These are phyloP conservation scores for Skeletonema potamos DNA, from an alignment of 108 stramenopile genomes.

Conservation along the genomic window DNA sequence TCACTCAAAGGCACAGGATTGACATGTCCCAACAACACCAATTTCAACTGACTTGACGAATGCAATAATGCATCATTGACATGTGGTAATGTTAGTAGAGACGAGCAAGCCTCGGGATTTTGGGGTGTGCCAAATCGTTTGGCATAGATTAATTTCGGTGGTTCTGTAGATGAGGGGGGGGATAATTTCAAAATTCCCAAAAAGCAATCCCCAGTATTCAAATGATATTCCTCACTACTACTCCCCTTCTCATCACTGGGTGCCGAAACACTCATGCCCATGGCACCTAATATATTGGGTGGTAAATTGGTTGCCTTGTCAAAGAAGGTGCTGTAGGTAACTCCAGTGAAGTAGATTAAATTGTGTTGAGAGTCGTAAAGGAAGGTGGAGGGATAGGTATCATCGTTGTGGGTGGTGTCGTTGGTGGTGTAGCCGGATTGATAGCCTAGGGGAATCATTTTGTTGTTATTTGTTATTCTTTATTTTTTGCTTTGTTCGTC, in stretches of 20 bases:
- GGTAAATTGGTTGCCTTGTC: conserved; percentile 9
- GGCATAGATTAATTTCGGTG: not conserved
- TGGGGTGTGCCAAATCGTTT: conserved; percentile 30
- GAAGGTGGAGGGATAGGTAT: conserved; percentile 39
- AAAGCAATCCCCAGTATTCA: conserved; percentile 30
- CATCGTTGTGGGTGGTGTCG: conserved; percentile 11
- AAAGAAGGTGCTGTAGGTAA: conserved; percentile 36
- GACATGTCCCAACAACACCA: conserved; percentile 40
- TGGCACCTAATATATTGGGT: not conserved
- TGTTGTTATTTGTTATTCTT: not conserved
- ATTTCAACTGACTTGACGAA: conserved; percentile 18
- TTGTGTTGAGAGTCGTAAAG: conserved; percentile 30
- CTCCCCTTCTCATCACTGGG: not conserved
- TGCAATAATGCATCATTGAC: conserved; percentile 32
- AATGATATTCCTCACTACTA: conserved; percentile 11
- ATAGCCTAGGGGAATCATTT: not conserved
- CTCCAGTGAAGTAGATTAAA: conserved; percentile 36
- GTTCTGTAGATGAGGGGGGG: not conserved
- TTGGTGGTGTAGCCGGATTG: not conserved
- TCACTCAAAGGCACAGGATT: conserved; percentile 32
- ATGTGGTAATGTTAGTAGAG: conserved; percentile 10
- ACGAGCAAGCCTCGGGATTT: conserved; percentile 34
- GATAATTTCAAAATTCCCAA: conserved; percentile 39
- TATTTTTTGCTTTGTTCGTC: not conserved
- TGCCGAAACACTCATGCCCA: not conserved